Evolutionary conservation across 495 filamentous ascomycete species (phyloP).

Genomic region (Aspergillus olivimuriae): DNA sequence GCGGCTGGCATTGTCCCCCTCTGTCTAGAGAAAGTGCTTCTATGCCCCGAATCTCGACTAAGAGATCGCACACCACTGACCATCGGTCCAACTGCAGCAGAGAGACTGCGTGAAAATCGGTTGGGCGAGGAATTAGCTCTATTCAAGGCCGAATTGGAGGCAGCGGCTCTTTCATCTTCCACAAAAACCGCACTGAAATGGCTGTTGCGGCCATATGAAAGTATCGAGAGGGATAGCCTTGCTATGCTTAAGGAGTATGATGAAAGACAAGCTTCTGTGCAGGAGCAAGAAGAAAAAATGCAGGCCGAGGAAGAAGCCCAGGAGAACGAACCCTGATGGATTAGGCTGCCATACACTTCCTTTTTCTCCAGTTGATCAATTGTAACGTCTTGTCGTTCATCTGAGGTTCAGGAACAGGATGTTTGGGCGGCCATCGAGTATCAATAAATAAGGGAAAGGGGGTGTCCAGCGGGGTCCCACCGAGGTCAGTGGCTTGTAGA

Average conservation of each 20-base stretch:
- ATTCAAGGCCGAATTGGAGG: not conserved
- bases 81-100: not conserved
- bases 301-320: conserved; percentile 2
- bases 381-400: too few species aligned
- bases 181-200: not conserved
- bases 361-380: too few species aligned
- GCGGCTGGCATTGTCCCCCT: not conserved
- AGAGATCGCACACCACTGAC: not conserved
- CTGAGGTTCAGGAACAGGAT: too few species aligned
- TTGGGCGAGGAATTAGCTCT: not conserved
- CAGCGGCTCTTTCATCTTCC: not conserved
- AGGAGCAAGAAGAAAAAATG: not conserved
- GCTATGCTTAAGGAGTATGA: not conserved
- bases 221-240: not conserved
- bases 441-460: too few species aligned
- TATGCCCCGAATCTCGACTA: not conserved
- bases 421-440: too few species aligned
- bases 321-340: too few species aligned
- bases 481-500: too few species aligned
- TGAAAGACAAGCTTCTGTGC: not conserved
- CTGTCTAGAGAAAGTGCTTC: not conserved
- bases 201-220: not conserved
- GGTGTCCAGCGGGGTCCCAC: too few species aligned
- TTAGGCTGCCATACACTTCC: too few species aligned
- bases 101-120: not conserved